Base-by-base conservation (phyloP, 805 yeast species). In the Wickerhamiella lipophila region DNA sequence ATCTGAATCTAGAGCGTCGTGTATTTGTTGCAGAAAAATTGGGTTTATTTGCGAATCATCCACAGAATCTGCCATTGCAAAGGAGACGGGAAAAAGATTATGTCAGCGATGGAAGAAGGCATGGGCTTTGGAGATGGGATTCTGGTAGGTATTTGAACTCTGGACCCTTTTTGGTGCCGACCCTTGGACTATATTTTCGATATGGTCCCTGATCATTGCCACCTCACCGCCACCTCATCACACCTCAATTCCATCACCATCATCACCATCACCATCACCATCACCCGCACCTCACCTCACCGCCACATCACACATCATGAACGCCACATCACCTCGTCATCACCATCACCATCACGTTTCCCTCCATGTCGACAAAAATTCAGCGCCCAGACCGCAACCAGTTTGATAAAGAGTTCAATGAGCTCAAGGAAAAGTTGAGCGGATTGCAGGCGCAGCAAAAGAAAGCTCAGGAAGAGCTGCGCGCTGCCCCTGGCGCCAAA, bases 311-410 rank as follows among this genome's bases (percentile, higher is more conserved):
- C n/a, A n/a, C 26, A 23, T 8, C 8, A 5, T 23, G 26, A 23
- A 6, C 26, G 26, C 26, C 26, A 23, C 38, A 18, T 9, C 38
- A 6, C 18, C 4, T n/a, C 8, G 9, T 19, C 19, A 32, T n/a
- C 38, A 13, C n/a, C 41, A 6, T 19, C 8, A 25, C 26, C 26
- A 12, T 30, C 30, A 42, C 22, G 32, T 25, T 40, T 6, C 26
- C 26, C 26, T 23, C 26, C 26, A 23, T 8, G 22, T 16, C 9
- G 41, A 12, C 48, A 27, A 45, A 36, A 26, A 18, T 45, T 12
- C 25, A 12, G 19, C 52, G 55, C 45, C 65, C 65, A 34, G 61
- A 59, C 54, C 59, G 59, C 44, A 56, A 53, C 42, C 57, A 55
- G 43, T 65, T 60, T 44, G 52, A 59, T 35, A 53, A 56, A 35